Evolutionary conservation across 1,284 basidiomycete genomes (phyloP).

Genomic region (Sporisorium iseilematis-ciliati): DNA sequence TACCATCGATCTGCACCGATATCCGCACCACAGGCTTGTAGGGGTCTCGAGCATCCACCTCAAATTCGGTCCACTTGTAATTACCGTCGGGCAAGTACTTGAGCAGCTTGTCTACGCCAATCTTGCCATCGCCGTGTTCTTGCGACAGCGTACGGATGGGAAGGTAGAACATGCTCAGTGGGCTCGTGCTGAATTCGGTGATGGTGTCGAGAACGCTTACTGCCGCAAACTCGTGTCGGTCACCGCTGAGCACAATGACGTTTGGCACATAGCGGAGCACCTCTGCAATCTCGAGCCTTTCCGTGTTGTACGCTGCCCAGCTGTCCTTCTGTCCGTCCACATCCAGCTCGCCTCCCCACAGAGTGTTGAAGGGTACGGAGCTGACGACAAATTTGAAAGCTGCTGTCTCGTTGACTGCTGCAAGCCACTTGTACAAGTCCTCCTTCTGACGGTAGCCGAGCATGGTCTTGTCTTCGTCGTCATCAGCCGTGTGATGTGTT

Average conservation of each 20-base stretch:
- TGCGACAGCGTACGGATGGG: constrained; percentile 68
- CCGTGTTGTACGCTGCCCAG: constrained; percentile 79
- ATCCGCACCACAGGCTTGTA: constrained; percentile 73
- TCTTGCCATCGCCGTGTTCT: constrained; percentile 70
- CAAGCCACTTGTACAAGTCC: constrained; percentile 77
- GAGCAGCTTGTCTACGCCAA: constrained; percentile 77
- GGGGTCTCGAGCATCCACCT: constrained; percentile 78
- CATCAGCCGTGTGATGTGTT: constrained; percentile 70
- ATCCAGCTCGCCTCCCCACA: constrained; percentile 76
- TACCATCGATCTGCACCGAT: constrained; percentile 76
- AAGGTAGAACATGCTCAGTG: constrained; percentile 74
- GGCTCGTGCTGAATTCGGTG: constrained; percentile 76
- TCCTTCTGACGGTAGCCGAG: constrained; percentile 79
- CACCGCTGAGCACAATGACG: constrained; percentile 75
- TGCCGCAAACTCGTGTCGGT: constrained; percentile 84
- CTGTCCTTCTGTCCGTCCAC: constrained; percentile 76
- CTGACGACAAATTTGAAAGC: constrained; percentile 85
- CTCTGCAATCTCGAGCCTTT: constrained; percentile 72
- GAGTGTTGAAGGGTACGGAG: constrained; percentile 81
- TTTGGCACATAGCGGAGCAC: constrained; percentile 76
- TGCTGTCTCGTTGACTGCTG: constrained; percentile 78
- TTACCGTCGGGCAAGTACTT: constrained; percentile 73
- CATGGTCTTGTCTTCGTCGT: constrained; percentile 76
- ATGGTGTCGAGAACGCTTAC: constrained; percentile 70
- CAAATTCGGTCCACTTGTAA: constrained; percentile 75